A percentile compares a stretch with the other conserved stretches of the same genome.
These are phyloP conservation scores for Coniosporium tulheliwenetii DNA, from an alignment of 2,329 filamentous ascomycete species.

Conservation along the genomic window DNA sequence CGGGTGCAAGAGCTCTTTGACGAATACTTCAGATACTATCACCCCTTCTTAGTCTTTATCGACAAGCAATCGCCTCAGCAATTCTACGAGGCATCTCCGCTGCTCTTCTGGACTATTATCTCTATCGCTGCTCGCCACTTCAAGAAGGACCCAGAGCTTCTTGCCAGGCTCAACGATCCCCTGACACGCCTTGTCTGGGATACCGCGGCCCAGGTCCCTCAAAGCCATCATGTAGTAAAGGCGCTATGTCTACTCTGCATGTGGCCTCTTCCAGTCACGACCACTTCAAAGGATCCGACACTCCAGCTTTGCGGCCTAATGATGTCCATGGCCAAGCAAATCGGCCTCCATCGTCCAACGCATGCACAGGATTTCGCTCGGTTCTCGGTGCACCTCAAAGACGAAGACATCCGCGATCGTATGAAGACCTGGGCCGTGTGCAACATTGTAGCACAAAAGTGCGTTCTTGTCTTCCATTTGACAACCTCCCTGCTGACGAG, in stretches of 20 bases:
- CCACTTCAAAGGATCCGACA: conserved; percentile 63
- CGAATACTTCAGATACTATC: conserved; percentile 62
- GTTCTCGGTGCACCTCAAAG: conserved; percentile 49
- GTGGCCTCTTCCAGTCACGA: conserved; percentile 72
- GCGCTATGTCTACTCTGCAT: conserved; percentile 65
- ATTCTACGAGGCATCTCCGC: conserved; percentile 60
- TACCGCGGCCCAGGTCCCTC: conserved; percentile 61
- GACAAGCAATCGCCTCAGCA: conserved; percentile 52
- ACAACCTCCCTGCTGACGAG: conserved; percentile 8
- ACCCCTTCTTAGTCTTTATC: conserved; percentile 64
- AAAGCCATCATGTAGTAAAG: conserved; percentile 68
- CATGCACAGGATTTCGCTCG: conserved; percentile 73
- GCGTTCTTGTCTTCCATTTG: no score
- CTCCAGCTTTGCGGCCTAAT: conserved; percentile 70
- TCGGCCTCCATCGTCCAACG: conserved; percentile 65
- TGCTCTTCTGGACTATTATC: conserved; percentile 77
- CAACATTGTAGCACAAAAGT: conserved; percentile 68
- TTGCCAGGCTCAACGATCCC: conserved; percentile 49
- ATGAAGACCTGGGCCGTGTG: conserved; percentile 72
- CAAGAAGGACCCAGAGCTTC: conserved; percentile 43
- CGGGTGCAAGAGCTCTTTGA: conserved; percentile 44
- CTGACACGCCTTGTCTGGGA: conserved; percentile 61
- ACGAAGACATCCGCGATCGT: conserved; percentile 64
- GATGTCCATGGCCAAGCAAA: conserved; percentile 77
- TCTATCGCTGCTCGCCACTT: conserved; percentile 61